Conservation (phyloP, 176 grass and related monocot genomes). For the Lolium multiflorum region DNA sequence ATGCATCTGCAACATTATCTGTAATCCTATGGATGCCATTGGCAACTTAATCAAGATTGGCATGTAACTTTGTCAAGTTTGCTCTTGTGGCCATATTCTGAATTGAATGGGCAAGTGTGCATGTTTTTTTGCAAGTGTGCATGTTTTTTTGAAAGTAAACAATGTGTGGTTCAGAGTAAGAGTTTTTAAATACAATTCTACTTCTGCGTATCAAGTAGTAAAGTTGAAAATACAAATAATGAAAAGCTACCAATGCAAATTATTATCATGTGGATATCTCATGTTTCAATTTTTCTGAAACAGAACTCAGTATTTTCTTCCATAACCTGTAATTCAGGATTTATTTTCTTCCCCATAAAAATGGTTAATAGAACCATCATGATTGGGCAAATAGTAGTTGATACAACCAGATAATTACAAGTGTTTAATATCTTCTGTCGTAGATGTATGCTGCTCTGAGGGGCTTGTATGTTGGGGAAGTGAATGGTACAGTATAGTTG, state of each 20-base stretch:
- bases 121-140: no score
- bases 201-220: no score
- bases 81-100: neutral
- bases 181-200: no score
- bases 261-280: neutral
- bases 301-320: neutral
- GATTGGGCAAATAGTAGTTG: conserved; percentile 8
- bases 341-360: neutral
- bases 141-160: no score
- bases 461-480: neutral
- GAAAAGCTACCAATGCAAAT: neutral
- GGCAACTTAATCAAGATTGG: neutral
- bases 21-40: conserved; percentile 21
- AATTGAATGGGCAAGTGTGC: neutral
- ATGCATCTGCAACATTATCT: neutral
- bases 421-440: neutral
- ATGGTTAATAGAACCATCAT: neutral
- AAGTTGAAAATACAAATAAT: neutral
- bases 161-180: no score
- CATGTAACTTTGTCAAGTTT: neutral
- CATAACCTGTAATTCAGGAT: neutral
- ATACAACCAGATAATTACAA: neutral
- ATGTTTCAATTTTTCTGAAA: neutral
- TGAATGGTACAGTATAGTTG: neutral
- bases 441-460: neutral